These are phyloP conservation scores for Musa schizocarpa DNA, from an alignment of 176 grass and related monocot species.

Conservation along the genomic window DNA sequence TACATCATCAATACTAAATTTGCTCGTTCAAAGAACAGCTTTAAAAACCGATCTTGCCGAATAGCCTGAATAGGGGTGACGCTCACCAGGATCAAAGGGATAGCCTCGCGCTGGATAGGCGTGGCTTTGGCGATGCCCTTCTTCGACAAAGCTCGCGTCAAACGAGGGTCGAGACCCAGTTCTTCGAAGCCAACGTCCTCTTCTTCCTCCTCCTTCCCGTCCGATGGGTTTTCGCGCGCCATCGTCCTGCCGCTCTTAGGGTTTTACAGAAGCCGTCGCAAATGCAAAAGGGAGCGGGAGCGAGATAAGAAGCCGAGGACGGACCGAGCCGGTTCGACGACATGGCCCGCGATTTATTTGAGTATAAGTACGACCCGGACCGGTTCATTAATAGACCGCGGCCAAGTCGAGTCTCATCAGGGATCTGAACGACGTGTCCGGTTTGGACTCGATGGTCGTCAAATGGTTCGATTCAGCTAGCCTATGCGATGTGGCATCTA, in stretches of 20 bases:
- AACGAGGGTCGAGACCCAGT: conserved; percentile 65
- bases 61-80: neutral
- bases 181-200: conserved; percentile 57
- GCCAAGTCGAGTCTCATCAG: too few relatives aligned
- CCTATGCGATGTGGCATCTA: too few relatives aligned
- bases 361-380: too few relatives aligned
- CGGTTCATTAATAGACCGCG: too few relatives aligned
- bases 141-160: conserved; percentile 82
- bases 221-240: neutral
- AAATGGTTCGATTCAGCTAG: too few relatives aligned
- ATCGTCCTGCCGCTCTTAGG: neutral
- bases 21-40: neutral
- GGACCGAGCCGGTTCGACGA: too few relatives aligned
- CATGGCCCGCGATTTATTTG: too few relatives aligned
- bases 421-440: too few relatives aligned
- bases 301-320: neutral
- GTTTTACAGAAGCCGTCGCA: neutral
- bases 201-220: conserved; percentile 25
- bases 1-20: neutral
- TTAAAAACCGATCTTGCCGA: neutral
- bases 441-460: too few relatives aligned
- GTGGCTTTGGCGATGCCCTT: conserved; percentile 48
- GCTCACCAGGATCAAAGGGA: conserved; percentile 74
- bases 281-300: neutral
- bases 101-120: conserved; percentile 72